Conservation (phyloP, 2,329 filamentous ascomycete genomes). For the Claviceps humidiphila region DNA sequence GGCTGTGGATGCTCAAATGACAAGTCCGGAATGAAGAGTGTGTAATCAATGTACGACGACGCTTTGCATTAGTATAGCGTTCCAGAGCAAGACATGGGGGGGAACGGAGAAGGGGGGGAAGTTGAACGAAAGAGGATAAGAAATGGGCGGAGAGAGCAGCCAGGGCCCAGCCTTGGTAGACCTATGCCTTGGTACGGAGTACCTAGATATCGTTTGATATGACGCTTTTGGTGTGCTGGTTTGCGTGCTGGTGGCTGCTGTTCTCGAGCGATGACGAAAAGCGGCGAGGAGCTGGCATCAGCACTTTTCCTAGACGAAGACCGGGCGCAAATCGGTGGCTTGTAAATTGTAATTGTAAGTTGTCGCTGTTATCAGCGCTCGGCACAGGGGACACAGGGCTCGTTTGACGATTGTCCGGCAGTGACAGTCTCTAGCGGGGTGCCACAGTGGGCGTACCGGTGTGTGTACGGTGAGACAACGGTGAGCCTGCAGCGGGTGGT, state of each 20-base stretch:
- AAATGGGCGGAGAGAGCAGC: not conserved
- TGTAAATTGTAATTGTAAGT: not conserved
- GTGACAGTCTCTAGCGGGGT: not conserved
- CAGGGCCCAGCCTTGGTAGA: not conserved
- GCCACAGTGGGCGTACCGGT: not conserved
- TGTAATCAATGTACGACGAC: not conserved
- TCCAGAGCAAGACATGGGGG: not conserved
- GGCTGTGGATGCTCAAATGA: not conserved
- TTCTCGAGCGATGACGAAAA: constrained; percentile 3
- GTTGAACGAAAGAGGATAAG: not conserved
- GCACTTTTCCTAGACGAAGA: no score
- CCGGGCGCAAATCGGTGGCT: no score
- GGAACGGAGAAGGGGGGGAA: not conserved
- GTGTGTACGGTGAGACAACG: not conserved
- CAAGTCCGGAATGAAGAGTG: not conserved
- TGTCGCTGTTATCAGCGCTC: not conserved
- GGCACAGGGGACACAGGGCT: not conserved
- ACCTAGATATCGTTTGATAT: not conserved
- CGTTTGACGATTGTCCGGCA: not conserved
- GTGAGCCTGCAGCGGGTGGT: no score
- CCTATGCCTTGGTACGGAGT: no score
- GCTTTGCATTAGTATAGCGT: no score
- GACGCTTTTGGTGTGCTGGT: not conserved
- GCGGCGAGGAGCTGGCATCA: not conserved
- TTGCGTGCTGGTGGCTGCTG: not conserved